Conservation (phyloP, 2,329 filamentous ascomycete genomes). For the Colletotrichum tabaci region DNA sequence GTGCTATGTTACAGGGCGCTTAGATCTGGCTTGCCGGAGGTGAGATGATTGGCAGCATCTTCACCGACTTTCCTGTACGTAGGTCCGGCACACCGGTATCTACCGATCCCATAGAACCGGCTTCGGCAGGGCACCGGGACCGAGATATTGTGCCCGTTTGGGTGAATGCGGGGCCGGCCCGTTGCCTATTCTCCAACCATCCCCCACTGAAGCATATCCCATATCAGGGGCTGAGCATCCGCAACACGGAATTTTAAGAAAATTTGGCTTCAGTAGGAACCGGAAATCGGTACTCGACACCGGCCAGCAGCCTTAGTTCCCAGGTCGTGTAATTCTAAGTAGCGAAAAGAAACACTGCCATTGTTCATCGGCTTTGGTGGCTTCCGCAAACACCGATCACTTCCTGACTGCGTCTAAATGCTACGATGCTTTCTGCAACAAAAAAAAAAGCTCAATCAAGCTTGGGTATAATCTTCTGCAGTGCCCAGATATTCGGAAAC, state of each 20-base stretch:
- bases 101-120: too few relatives aligned
- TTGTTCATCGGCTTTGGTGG: neutral
- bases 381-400: neutral
- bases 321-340: neutral
- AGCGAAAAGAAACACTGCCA: neutral
- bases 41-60: neutral
- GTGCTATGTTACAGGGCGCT: neutral
- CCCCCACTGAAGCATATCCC: neutral
- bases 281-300: neutral
- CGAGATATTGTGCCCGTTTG: neutral
- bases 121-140: neutral
- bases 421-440: neutral
- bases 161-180: neutral
- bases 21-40: neutral
- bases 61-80: neutral
- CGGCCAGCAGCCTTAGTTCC: neutral
- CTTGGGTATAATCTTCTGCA: neutral
- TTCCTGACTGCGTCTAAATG: neutral
- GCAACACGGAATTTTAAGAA: neutral
- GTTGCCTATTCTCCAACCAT: neutral
- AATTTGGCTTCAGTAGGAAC: neutral
- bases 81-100: neutral
- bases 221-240: neutral
- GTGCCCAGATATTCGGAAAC: neutral
- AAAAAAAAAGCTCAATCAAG: neutral